phyloP scores from a whole-genome alignment of 305 asterid genomes.

The Ilex paraguariensis region DNA sequence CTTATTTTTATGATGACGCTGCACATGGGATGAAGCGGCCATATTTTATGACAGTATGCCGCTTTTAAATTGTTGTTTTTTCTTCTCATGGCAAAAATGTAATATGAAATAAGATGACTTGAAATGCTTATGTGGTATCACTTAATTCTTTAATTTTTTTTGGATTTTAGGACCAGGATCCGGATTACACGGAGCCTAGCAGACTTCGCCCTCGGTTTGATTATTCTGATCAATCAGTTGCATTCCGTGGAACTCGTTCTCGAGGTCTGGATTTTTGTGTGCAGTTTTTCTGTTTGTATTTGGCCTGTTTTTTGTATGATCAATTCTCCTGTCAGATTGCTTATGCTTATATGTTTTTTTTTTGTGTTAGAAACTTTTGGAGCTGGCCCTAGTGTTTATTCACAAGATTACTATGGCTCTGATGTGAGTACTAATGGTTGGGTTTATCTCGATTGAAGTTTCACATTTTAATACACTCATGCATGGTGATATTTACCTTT shows the following conservation, averaged over 20 bases:
- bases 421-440: conserved; percentile 31
- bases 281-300: conserved; percentile 8
- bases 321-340: conserved; percentile 3
- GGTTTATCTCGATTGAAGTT: conserved; percentile 3
- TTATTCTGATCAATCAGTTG: conserved; percentile 29
- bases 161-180: conserved; percentile 32
- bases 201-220: conserved; percentile 39
- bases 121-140: too few relatives aligned
- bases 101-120: too few relatives aligned
- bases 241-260: conserved; percentile 29
- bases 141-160: conserved; percentile 4
- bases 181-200: conserved; percentile 40
- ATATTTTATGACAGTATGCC: conserved; percentile 37
- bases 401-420: conserved; percentile 36
- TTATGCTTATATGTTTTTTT: conserved; percentile 1
- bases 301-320: not conserved
- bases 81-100: too few relatives aligned
- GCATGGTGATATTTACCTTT: conserved; percentile 13
- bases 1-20: conserved; percentile 31
- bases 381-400: conserved; percentile 23
- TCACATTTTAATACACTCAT: not conserved
- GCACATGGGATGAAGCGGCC: conserved; percentile 44
- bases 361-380: conserved; percentile 26
- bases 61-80: not conserved
- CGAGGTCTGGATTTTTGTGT: conserved; percentile 23